Evolutionary conservation across 108 stramenopile species (phyloP).

Genomic region (Asterionellopsis glacialis): DNA sequence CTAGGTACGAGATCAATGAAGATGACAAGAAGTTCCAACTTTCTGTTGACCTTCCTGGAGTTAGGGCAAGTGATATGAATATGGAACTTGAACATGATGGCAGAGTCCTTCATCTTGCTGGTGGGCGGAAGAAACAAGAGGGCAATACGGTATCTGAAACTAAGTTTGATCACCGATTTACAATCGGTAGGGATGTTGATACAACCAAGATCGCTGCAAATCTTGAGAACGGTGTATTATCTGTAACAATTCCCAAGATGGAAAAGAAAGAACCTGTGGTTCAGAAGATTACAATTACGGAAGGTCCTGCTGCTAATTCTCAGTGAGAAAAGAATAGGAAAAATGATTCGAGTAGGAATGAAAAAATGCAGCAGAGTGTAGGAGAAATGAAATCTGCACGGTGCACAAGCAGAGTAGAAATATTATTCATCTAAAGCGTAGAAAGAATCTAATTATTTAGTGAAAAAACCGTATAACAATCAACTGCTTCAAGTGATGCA

Average conservation of each 20-base stretch:
- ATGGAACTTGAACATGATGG: constrained; percentile 38
- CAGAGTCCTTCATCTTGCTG: constrained; percentile 22
- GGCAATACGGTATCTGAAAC: background rate
- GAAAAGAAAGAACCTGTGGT: background rate
- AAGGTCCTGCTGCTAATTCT: too few relatives aligned
- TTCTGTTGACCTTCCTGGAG: constrained; percentile 57
- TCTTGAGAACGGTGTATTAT: constrained; percentile 16
- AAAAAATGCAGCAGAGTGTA: too few relatives aligned
- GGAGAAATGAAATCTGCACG: too few relatives aligned
- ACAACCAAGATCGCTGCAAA: constrained; percentile 9
- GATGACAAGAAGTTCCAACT: constrained; percentile 54
- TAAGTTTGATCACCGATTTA: background rate
- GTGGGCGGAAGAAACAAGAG: constrained; percentile 2
- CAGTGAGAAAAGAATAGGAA: too few relatives aligned
- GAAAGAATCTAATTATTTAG: too few relatives aligned
- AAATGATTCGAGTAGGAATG: too few relatives aligned
- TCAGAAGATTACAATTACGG: constrained; percentile 3
- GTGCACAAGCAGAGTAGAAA: too few relatives aligned
- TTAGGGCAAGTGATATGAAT: constrained; percentile 48
- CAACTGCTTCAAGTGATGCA: too few relatives aligned
- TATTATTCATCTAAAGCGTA: too few relatives aligned
- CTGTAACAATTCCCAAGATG: constrained; percentile 15
- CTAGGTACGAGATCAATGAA: constrained; percentile 56
- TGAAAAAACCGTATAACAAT: too few relatives aligned
- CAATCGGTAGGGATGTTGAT: background rate